Evolutionary conservation across 441 rosid species (phyloP).

Genomic region (Brassica hybrid): DNA sequence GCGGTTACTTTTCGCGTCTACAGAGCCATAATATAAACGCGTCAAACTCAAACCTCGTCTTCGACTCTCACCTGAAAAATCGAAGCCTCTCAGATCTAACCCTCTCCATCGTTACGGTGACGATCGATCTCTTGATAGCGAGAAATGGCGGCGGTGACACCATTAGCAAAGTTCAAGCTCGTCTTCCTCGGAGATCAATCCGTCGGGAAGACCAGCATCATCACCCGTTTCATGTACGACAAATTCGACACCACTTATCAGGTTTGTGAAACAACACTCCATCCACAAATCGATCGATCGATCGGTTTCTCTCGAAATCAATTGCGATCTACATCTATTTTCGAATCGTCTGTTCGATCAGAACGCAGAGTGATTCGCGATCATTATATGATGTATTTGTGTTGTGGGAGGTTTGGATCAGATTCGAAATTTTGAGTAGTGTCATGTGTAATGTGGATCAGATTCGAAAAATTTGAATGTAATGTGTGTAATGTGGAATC

Average conservation of each 20-base stretch:
- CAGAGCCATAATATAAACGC: slow-evolving; percentile 6
- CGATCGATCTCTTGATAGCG: not conserved
- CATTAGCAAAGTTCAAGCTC: slow-evolving; percentile 56
- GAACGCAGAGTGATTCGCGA: not conserved
- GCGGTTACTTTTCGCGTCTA: slow-evolving; percentile 1
- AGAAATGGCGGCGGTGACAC: slow-evolving; percentile 47
- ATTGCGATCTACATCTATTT: not conserved
- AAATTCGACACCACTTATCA: slow-evolving; percentile 77
- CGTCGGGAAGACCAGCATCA: slow-evolving; percentile 76
- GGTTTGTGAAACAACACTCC: slow-evolving; percentile 37
- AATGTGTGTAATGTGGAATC: not conserved
- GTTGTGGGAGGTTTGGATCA: not conserved
- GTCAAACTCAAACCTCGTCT: slow-evolving; percentile 2
- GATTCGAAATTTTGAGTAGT: not conserved
- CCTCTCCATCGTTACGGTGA: not conserved
- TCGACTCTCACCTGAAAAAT: not conserved
- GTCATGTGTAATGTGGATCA: not conserved
- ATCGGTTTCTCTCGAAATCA: not conserved
- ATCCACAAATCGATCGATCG: not conserved
- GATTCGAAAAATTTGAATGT: not conserved
- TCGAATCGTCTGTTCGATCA: not conserved
- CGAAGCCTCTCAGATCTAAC: not conserved
- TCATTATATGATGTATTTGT: not conserved
- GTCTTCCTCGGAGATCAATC: slow-evolving; percentile 81
- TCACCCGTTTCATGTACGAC: slow-evolving; percentile 84